These are phyloP conservation scores for Cercospora sojina DNA, from an alignment of 2,329 filamentous ascomycete genomes.

Conservation along the genomic window DNA sequence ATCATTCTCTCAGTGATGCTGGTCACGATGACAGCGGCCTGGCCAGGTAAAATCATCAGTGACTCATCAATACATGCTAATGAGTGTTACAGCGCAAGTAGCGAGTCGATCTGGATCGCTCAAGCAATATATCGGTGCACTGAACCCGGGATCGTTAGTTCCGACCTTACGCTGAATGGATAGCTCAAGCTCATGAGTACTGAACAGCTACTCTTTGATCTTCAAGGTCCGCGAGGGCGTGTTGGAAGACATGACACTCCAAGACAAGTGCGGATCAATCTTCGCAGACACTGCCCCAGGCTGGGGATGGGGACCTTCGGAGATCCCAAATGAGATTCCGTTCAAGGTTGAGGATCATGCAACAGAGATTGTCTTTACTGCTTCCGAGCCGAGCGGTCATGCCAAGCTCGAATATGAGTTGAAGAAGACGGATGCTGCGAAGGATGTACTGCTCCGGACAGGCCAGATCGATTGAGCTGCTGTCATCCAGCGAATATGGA, in stretches of 20 bases:
- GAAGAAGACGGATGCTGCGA: neutral
- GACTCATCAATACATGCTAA: neutral
- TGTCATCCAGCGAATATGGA: neutral
- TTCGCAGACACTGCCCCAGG: conserved; percentile 4
- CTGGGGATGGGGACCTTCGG: conserved; percentile 3
- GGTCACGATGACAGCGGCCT: neutral
- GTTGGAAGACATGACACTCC: conserved; percentile 3
- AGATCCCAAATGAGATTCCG: neutral
- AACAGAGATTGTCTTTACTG: neutral
- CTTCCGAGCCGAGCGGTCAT: neutral
- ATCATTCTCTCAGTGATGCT: neutral
- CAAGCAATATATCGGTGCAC: neutral
- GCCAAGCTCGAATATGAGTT: conserved; percentile 1
- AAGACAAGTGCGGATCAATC: neutral
- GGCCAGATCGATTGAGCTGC: neutral
- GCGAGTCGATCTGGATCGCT: neutral
- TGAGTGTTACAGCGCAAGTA: neutral
- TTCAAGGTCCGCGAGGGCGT: neutral
- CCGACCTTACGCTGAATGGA: neutral
- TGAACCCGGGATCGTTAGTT: neutral
- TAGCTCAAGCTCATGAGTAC: neutral
- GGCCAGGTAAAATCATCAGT: neutral
- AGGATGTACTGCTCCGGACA: neutral
- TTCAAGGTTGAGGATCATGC: neutral
- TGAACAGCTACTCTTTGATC: neutral